Conservation (phyloP, 1,284 basidiomycete genomes). For the Boletus semigastroideus region DNA sequence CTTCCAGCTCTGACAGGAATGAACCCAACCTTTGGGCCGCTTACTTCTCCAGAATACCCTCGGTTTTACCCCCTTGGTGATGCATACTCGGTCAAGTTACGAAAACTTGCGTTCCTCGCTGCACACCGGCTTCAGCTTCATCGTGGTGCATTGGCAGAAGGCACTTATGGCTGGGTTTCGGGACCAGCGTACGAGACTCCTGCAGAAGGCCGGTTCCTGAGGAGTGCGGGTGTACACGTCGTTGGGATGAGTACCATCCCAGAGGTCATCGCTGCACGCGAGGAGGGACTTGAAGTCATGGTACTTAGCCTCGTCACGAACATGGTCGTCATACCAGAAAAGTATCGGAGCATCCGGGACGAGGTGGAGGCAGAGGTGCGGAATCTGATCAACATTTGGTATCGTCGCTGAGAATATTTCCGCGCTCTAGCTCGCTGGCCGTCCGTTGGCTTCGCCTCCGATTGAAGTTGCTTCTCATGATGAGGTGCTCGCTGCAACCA, state of each 20-base stretch:
- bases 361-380: conserved; percentile 75
- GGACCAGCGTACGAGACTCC: conserved; percentile 86
- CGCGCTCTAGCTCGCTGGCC: conserved; percentile 57
- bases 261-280: conserved; percentile 79
- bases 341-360: conserved; percentile 65
- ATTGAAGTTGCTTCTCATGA: conserved; percentile 71
- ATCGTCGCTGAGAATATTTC: conserved; percentile 7
- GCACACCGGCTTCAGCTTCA: conserved; percentile 54
- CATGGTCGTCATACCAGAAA: conserved; percentile 73
- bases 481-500: conserved; percentile 75
- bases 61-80: conserved; percentile 80
- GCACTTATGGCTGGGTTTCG: conserved; percentile 83
- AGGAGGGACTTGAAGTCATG: conserved; percentile 71
- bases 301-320: conserved; percentile 84
- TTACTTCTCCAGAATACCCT: conserved; percentile 50
- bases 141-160: conserved; percentile 60
- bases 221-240: conserved; percentile 74
- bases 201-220: conserved; percentile 74
- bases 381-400: not conserved
- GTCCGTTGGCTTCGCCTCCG: conserved; percentile 40
- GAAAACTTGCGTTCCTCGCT: conserved; percentile 67
- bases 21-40: conserved; percentile 77
- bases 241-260: conserved; percentile 92
- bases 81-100: conserved; percentile 72
- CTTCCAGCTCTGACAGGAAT: conserved; percentile 75